Conservation (phyloP, 176 grass and related monocot genomes). For the Phyllostachys edulis region DNA sequence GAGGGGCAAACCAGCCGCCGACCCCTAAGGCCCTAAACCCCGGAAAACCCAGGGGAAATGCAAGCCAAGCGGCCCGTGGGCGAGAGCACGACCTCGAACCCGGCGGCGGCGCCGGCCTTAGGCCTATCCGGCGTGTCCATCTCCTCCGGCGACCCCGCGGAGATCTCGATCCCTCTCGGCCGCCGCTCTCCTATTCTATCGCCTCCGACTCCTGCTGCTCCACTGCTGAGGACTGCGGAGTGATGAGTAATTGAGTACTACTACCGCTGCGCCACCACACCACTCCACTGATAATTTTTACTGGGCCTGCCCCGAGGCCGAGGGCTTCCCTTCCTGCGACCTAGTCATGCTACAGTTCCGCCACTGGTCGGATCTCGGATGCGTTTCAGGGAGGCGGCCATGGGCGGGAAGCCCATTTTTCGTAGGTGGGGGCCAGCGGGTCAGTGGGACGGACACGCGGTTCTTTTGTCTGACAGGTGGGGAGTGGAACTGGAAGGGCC, state of each 20-base stretch:
- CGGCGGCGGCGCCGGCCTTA: slow-evolving; percentile 27
- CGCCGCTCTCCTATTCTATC: not conserved
- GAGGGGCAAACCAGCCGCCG: not conserved
- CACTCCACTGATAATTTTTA: slow-evolving; percentile 14
- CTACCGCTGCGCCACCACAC: not conserved
- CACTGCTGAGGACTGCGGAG: not conserved
- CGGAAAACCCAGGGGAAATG: not conserved
- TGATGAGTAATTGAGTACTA: not conserved
- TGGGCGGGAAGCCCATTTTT: slow-evolving; percentile 53
- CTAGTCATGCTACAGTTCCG: too few species aligned
- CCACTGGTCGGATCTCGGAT: not conserved
- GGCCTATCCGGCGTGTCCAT: slow-evolving; percentile 82
- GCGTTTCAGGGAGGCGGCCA: slow-evolving; percentile 31
- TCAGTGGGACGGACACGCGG: not conserved
- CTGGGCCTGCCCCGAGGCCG: slow-evolving; percentile 1
- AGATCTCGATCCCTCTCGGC: not conserved
- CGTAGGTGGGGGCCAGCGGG: not conserved
- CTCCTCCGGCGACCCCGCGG: slow-evolving; percentile 23
- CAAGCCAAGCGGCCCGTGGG: not conserved
- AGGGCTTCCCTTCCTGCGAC: not conserved
- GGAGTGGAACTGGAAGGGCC: too few species aligned
- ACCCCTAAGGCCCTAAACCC: not conserved
- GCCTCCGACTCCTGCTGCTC: not conserved
- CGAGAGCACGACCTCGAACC: slow-evolving; percentile 38
- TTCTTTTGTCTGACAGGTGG: not conserved